Evolutionary conservation across 2,329 filamentous ascomycete species (phyloP).

Genomic region (Cryphonectria japonica): DNA sequence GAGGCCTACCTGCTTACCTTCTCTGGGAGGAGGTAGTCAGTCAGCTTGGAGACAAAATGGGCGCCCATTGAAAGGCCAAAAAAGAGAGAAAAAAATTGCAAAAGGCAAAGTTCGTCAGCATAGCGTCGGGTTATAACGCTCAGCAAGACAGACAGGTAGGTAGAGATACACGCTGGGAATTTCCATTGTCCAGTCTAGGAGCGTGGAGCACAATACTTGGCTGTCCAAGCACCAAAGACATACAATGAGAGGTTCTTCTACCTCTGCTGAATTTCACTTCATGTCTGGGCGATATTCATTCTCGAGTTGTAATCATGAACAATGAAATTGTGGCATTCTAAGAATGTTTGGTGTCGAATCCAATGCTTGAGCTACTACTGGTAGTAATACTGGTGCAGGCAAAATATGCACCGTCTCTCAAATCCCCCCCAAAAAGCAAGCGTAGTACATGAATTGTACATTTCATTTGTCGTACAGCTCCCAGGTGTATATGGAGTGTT

Average conservation of each 20-base stretch:
- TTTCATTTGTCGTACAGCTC: constrained; percentile 7
- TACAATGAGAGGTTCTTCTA: not conserved
- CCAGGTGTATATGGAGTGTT: not conserved
- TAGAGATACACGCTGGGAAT: not conserved
- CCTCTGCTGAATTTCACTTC: not conserved
- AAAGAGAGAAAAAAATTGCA: not conserved
- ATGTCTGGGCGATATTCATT: not conserved
- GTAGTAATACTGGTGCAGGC: not conserved
- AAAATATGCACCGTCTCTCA: not conserved
- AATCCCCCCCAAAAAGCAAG: not conserved
- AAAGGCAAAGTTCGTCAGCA: not conserved
- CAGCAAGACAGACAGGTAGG: not conserved
- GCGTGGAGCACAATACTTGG: not conserved
- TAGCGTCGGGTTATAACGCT: not conserved
- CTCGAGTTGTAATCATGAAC: not conserved
- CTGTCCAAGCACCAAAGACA: not conserved
- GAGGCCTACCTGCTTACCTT: not conserved
- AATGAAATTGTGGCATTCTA: not conserved
- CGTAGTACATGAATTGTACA: constrained; percentile 7
- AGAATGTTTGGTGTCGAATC: not conserved
- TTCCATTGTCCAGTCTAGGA: not conserved
- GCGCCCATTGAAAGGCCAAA: not conserved
- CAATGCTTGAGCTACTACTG: not conserved
- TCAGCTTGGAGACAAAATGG: not conserved
- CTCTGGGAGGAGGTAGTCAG: not conserved